Conservation (phyloP, 768 basidiomycete genomes). For the Leccinum fibrillosum region DNA sequence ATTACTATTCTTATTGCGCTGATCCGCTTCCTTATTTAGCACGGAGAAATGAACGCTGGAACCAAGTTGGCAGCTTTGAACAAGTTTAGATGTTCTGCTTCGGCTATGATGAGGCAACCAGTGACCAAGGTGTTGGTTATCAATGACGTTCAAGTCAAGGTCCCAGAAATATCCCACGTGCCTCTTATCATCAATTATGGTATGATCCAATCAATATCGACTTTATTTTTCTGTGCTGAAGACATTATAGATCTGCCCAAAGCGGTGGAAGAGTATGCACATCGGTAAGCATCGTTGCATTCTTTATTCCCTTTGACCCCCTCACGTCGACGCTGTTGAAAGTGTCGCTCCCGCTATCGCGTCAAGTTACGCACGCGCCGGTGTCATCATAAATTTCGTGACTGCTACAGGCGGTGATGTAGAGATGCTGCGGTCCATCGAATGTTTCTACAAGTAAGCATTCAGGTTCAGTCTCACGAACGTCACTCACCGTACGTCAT, state of each 20-base stretch:
- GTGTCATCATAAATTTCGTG: slow-evolving; percentile 94
- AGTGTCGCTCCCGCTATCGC: slow-evolving; percentile 87
- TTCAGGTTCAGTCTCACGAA: not conserved
- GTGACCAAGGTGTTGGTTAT: slow-evolving; percentile 80
- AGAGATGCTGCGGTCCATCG: slow-evolving; percentile 97
- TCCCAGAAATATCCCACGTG: slow-evolving; percentile 83
- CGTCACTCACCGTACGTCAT: slow-evolving; percentile 13
- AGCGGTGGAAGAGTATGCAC: slow-evolving; percentile 96
- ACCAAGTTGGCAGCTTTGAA: slow-evolving; percentile 79
- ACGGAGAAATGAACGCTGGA: slow-evolving; percentile 88
- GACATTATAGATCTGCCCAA: slow-evolving; percentile 71
- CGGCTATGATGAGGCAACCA: slow-evolving; percentile 61
- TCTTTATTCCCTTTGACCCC: not conserved
- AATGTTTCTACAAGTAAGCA: slow-evolving; percentile 93
- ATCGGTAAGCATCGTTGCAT: slow-evolving; percentile 55
- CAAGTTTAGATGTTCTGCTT: slow-evolving; percentile 66
- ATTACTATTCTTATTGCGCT: slow-evolving; percentile 6
- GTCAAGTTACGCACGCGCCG: slow-evolving; percentile 79
- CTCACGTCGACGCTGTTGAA: slow-evolving; percentile 10
- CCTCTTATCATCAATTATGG: slow-evolving; percentile 96
- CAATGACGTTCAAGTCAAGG: slow-evolving; percentile 91
- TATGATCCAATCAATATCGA: slow-evolving; percentile 26
- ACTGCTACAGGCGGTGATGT: slow-evolving; percentile 97
- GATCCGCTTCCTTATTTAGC: slow-evolving; percentile 43
- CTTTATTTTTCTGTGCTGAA: slow-evolving; percentile 5